Base-by-base conservation (phyloP, 108 stramenopile species). In the Pseudonitzschia multistriata region DNA sequence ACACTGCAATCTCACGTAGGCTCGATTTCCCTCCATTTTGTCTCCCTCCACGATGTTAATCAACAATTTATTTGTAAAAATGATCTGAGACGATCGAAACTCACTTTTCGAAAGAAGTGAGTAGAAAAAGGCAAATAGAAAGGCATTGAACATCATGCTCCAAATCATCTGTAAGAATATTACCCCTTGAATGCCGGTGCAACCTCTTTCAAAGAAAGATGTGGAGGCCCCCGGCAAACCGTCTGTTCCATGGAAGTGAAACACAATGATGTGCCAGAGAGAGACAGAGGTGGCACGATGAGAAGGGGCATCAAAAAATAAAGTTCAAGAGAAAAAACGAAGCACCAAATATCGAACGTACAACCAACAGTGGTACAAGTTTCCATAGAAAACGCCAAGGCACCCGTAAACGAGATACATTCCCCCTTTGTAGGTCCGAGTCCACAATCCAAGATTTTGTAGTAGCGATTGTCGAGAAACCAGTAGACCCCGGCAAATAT, bases 331-430 rank as follows among this genome's bases (percentile, higher is more conserved):
- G 25, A 53, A 27, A 27, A 8, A 29, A 0, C 28, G 31, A 57
- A n/a, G 8, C 8, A 29, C 15, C 28, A 29, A 57, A 0, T 33
- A 8, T 14, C 13, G 0, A 57, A 57, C 55, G 5, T 59, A 59
- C 57, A 59, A 37, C 94, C 94, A 25, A 95, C 89, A 22, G 94
- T 95, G 11, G 94, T 88, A 19, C 85, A 80, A 7, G 91, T 92
- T 67, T 91, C 87, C 7, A 95, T 71, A 15, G 78, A 80, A 67
- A 95, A 95, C 6, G 90, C 91, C 84, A 92, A 91, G 22, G 85
- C 81, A 28, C 70, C 79, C 29, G 35, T 31, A 70, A 79, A 86
- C 3, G 36, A 42, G 25, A 82, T 80, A 15, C 79, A 82, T 37
- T 33, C 0, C n/a, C 28, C n/a, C 13, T 35, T 0, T 10, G 29